Evolutionary conservation across 768 basidiomycete species (phyloP), one percentile per base, ranked within the genome.

Genomic region (Dendrothele bispora): DNA sequence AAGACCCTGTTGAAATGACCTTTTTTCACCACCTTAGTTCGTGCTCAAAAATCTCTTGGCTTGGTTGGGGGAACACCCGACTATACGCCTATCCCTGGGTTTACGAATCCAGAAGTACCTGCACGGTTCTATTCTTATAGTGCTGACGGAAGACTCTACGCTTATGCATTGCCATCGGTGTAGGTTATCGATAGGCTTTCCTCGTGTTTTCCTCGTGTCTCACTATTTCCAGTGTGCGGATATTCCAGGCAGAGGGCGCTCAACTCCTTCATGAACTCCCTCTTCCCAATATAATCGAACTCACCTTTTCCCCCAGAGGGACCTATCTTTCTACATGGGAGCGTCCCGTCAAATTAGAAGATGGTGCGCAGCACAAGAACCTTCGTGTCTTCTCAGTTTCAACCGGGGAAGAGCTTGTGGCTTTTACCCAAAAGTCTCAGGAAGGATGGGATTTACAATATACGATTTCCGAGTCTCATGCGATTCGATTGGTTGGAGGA

Each of bases 321-420:
- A 92, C 89, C 1, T 98, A 91, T 67, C 61, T 99, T 35, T 95
- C 92, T 44, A 95, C 91, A 39, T 98, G 95, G 91, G 95, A 98
- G 70, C 82, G 97, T 49, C 91, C 88, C 56, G 82, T 83, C 58
- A 97, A 97, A 70, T 79, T 89, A 41, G 95, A 93, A 63, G 94
- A 94, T 55, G 91, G 89, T 46, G 64, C 80, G 2, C 91, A 93
- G 67, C 90, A 95, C 77, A 95, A 90, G 74, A 99, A 99, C 65
- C 82, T 95, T 50, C 84, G 90, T 50, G 77, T 98, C 54, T 99
- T 94, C 76, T 87, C 87, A 54, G 84, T 79, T 12, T 86, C 83
- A 8, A 87, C 90, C 0, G 92, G 91, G 37, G 82, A 90, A 60
- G 92, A 98, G 69, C 80, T 95, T 54, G 80, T 86, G 51, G 73